Evolutionary conservation across 1,284 basidiomycete species (phyloP), one percentile per base, ranked within the genome.

Genomic region (Salmacisia buchloeana): DNA sequence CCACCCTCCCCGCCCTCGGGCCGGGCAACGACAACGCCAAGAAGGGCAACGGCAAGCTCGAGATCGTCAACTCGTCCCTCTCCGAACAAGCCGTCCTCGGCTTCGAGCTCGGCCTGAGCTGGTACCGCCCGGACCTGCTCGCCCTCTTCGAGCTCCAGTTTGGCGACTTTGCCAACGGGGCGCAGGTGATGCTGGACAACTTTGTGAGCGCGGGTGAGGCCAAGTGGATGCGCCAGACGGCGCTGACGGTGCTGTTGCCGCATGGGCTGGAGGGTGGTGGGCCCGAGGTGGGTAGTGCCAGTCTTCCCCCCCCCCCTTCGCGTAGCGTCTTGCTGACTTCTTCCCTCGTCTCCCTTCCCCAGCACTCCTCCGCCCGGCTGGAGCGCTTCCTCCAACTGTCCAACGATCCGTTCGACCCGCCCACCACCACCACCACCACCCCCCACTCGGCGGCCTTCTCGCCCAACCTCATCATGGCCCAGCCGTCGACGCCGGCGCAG

Each of bases 401-500:
- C 10, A 52, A 60, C 29, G 58, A 59, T 25, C 38, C 58, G 10
- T 45, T 31, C 38, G 56, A 58, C 46, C 45, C 54, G 38, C 45
- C 96, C 3, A 87, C 87, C 0, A 85, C 86, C 1, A 88, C 94
- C 81, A 94, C 94, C 85, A 83, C 94, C 69, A 91, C 94, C 80
- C 85, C 94, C 63, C 92, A 96, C 79, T 92, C 97, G 80, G 94
- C 98, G 83, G 96, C 98, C 81, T 94, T 92, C 27, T 54, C 49
- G 31, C 29, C 49, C 12, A 94, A 93, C 76, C 87, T 94, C 83
- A 88, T 89, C 60, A 85, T 94, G 46, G 86, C 85, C 9, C 92
- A 88, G 81, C 90, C 91, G 0, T 93, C 91, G 0, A 92, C 91
- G 0, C 87, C 92, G 0, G 89, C 89, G 0, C 90, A 94, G 67